These are phyloP conservation scores for Trichophyton schoenleinii DNA, from an alignment of 2,329 filamentous ascomycete species.

Conservation along the genomic window DNA sequence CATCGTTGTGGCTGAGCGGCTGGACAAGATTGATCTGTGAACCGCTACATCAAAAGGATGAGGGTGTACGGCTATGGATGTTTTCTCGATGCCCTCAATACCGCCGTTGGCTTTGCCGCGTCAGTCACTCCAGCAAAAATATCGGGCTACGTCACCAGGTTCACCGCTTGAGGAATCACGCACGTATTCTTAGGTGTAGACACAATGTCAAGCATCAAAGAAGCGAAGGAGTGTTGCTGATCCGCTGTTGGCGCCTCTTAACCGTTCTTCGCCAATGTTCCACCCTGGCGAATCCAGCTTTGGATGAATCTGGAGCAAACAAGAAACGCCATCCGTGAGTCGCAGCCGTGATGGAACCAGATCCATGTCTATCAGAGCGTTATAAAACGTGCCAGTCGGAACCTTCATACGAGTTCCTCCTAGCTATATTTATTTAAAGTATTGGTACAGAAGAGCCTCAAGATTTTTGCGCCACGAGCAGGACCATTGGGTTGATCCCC, in stretches of 20 bases:
- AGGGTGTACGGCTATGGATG: background rate
- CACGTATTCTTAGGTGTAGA: background rate
- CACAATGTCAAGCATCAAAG: background rate
- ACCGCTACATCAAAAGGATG: background rate
- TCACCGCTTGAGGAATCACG: background rate
- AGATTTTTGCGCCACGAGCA: background rate
- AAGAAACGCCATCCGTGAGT: background rate
- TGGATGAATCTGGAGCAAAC: background rate
- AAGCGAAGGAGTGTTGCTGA: background rate
- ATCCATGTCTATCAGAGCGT: background rate
- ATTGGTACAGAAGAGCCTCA: background rate
- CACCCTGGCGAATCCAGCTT: background rate
- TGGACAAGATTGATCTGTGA: background rate
- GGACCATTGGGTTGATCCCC: background rate
- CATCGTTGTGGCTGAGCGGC: background rate
- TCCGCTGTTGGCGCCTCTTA: background rate
- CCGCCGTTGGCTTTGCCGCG: background rate
- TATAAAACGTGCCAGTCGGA: background rate
- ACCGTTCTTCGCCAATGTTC: background rate
- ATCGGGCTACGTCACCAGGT: background rate
- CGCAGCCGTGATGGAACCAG: background rate
- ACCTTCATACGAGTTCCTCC: background rate
- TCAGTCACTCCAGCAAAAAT: background rate
- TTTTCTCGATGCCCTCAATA: background rate
- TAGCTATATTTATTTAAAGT: background rate